Percentiles rank a stretch among this genome's conserved stretches.
phyloP scores from a whole-genome alignment of 495 filamentous ascomycete species.

The Neurospora terricola region DNA sequence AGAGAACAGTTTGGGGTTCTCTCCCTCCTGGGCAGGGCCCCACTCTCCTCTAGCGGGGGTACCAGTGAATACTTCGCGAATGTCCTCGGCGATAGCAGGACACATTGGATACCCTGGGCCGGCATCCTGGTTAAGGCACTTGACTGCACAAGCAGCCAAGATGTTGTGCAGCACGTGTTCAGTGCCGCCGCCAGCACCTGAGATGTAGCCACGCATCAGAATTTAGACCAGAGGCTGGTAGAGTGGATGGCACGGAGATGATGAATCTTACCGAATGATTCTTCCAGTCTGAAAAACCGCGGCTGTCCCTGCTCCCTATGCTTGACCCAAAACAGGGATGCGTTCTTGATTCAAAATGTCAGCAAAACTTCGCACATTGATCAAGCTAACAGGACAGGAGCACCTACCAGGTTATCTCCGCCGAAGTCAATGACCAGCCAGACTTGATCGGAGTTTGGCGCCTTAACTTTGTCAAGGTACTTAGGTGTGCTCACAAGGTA shows the following conservation, averaged over 20 bases:
- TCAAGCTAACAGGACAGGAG: neutral
- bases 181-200: neutral
- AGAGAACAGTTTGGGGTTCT: neutral
- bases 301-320: neutral
- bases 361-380: neutral
- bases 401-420: neutral
- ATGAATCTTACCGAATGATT: neutral
- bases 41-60: accelerated
- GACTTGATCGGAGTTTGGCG: neutral
- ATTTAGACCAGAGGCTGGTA: neutral
- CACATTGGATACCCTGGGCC: neutral
- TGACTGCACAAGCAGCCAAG: accelerated
- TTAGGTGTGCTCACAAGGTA: neutral
- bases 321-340: neutral
- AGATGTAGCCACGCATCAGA: neutral
- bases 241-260: neutral
- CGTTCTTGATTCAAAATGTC: neutral
- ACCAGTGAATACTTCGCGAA: neutral
- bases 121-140: neutral
- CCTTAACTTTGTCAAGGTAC: neutral
- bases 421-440: neutral
- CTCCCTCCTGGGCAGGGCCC: neutral
- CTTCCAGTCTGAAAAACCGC: neutral
- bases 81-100: neutral
- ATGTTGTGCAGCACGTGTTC: neutral